These are phyloP conservation scores for Trifolium fragiferum DNA, from an alignment of 306 rosid genomes.

Conservation along the genomic window DNA sequence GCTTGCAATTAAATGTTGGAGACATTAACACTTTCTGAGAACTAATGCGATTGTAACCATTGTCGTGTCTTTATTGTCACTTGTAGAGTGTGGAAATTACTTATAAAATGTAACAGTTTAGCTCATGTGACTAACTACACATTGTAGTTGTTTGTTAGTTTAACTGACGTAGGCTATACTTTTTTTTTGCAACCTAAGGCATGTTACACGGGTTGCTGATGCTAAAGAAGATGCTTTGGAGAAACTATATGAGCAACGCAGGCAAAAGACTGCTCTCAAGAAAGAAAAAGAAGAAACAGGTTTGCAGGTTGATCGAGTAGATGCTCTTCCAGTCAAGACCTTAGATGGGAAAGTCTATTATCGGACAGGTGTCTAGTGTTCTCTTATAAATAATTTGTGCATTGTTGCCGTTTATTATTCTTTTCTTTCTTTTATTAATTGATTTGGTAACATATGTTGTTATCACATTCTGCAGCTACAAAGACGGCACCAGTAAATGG, in stretches of 20 bases:
- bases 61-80: neutral
- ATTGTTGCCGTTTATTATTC: constrained; percentile 10
- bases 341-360: constrained; percentile 75
- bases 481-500: constrained; percentile 51
- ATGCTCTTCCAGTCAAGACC: constrained; percentile 90
- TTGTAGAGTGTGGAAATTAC: neutral
- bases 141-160: constrained; percentile 26
- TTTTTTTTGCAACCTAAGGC: constrained; percentile 53
- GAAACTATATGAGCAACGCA: constrained; percentile 79
- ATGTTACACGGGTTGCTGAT: constrained; percentile 90
- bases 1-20: neutral
- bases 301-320: constrained; percentile 76
- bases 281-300: constrained; percentile 63
- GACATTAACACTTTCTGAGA: neutral
- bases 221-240: constrained; percentile 89
- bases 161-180: constrained; percentile 25
- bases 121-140: neutral
- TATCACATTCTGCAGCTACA: constrained; percentile 50
- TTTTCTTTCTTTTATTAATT: constrained; percentile 13
- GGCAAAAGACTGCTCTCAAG: constrained; percentile 60
- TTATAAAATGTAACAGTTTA: neutral
- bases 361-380: constrained; percentile 56
- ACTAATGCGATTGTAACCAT: neutral
- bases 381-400: constrained; percentile 6
- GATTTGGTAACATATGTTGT: constrained; percentile 22